Evolutionary conservation across 192 early-diverging fungal species (phyloP).

Genomic region (Cladochytrium replicatum): DNA sequence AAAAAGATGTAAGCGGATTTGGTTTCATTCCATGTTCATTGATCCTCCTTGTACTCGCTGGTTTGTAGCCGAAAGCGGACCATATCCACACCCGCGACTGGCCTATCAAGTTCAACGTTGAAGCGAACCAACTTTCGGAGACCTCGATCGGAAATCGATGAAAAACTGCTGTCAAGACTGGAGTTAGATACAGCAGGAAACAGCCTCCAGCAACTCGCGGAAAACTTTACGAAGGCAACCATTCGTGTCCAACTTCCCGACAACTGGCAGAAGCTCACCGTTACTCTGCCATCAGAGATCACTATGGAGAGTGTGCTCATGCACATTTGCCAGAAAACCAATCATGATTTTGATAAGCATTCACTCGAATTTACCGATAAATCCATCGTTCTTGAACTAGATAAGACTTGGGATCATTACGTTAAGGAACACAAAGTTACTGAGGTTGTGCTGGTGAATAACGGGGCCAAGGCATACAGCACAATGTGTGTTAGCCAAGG

Average conservation of each 20-base stretch:
- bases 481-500: constrained; percentile 35
- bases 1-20: too few relatives aligned
- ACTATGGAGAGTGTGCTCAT: constrained; percentile 31
- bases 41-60: too few relatives aligned
- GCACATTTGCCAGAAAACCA: constrained; percentile 26
- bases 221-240: too few relatives aligned
- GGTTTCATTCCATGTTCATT: too few relatives aligned
- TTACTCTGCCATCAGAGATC: constrained; percentile 23
- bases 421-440: constrained; percentile 9
- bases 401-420: constrained; percentile 28
- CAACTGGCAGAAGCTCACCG: constrained; percentile 18
- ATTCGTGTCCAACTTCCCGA: constrained; percentile 20
- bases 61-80: constrained; percentile 23
- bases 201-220: neutral
- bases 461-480: constrained; percentile 37
- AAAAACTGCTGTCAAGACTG: neutral
- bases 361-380: constrained; percentile 24
- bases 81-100: constrained; percentile 18
- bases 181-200: neutral
- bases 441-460: constrained; percentile 34
- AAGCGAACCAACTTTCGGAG: too few relatives aligned
- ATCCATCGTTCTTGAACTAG: constrained; percentile 32
- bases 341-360: constrained; percentile 29
- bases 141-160: neutral
- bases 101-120: too few relatives aligned